Percentiles rank a stretch among this genome's conserved stretches.
Evolutionary conservation across 768 basidiomycete species (phyloP).

Genomic region (Mycena kentingensis): DNA sequence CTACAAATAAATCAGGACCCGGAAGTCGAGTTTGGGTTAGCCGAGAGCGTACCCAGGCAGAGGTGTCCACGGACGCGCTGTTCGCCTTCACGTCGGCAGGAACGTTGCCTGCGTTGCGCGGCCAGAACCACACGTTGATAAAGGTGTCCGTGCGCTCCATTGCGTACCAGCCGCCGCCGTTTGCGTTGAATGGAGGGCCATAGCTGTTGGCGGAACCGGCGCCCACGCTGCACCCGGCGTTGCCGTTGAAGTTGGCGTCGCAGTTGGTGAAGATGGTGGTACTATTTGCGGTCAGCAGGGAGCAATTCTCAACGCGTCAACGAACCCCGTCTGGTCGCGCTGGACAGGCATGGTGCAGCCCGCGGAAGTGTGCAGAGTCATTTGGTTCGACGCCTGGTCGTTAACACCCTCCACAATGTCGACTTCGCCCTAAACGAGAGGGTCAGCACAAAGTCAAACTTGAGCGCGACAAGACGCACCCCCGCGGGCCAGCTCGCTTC

Average conservation of each 20-base stretch:
- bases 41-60: constrained; percentile 50
- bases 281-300: constrained; percentile 17
- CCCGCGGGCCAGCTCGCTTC: constrained; percentile 52
- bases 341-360: constrained; percentile 50
- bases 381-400: constrained; percentile 42
- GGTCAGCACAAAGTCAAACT: not conserved
- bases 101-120: constrained; percentile 47
- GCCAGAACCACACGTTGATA: constrained; percentile 78
- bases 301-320: not conserved
- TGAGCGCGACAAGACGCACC: constrained; percentile 25
- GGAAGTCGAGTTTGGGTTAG: not conserved
- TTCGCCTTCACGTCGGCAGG: constrained; percentile 47
- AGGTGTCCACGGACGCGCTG: constrained; percentile 46
- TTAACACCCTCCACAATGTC: constrained; percentile 54
- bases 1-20: constrained; percentile 29
- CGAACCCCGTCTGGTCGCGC: constrained; percentile 47
- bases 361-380: constrained; percentile 44
- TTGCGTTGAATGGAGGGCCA: constrained; percentile 58
- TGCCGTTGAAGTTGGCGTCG: constrained; percentile 44
- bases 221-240: constrained; percentile 52
- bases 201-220: constrained; percentile 44
- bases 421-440: constrained; percentile 36
- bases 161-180: constrained; percentile 67
- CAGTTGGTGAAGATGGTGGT: constrained; percentile 43
- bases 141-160: constrained; percentile 56